A percentile compares a stretch with the other conserved stretches of the same genome.
Evolutionary conservation across 176 grass and related monocot species (phyloP).

Genomic region (Otatea glauca): DNA sequence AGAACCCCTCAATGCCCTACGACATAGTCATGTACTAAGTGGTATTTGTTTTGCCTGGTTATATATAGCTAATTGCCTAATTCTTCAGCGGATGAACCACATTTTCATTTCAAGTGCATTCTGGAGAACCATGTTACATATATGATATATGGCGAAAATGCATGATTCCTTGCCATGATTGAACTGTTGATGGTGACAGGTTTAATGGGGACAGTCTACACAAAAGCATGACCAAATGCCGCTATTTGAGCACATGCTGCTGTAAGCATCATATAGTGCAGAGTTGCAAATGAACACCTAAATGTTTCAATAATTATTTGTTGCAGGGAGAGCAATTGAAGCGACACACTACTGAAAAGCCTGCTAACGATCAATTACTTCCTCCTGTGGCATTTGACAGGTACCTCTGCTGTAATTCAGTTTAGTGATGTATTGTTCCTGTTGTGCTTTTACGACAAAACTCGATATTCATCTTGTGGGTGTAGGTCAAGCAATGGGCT

Average conservation of each 20-base stretch:
- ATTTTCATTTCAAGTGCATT: background rate
- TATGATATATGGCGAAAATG: background rate
- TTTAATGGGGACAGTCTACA: background rate
- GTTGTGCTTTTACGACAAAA: background rate
- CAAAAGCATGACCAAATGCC: background rate
- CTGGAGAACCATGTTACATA: background rate
- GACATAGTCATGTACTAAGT: background rate
- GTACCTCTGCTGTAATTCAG: constrained; percentile 36
- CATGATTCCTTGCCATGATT: background rate
- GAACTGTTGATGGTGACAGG: background rate
- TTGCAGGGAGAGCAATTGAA: constrained; percentile 87
- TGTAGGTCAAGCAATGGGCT: constrained; percentile 45
- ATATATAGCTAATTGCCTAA: background rate
- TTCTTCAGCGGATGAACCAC: background rate
- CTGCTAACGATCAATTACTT: constrained; percentile 38
- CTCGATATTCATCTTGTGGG: constrained; percentile 12
- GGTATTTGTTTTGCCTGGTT: background rate
- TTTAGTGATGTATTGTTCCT: background rate
- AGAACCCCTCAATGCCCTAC: background rate
- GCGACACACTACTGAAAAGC: constrained; percentile 47
- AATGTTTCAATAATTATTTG: background rate
- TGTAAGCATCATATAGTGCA: background rate
- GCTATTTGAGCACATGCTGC: background rate
- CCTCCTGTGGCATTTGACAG: constrained; percentile 52
- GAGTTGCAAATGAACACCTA: background rate